Evolutionary conservation across 805 yeast species (phyloP).

Genomic region (Pichia kluyveri): DNA sequence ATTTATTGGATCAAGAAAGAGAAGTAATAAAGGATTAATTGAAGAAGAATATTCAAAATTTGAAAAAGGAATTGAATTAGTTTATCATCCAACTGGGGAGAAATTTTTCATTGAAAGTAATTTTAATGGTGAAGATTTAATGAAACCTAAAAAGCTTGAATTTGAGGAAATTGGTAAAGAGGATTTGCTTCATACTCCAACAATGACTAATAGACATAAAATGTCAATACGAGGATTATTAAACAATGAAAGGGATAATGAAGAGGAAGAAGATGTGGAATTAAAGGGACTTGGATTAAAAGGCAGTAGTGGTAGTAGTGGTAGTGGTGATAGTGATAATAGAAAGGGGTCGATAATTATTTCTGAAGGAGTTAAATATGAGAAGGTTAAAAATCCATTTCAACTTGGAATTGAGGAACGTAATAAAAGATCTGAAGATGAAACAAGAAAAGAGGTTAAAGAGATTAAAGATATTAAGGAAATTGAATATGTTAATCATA

Average conservation of each 20-base stretch:
- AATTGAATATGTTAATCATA: conserved; percentile 17
- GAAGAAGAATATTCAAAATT: conserved; percentile 16
- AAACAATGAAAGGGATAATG: background rate
- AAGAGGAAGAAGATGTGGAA: conserved; percentile 6
- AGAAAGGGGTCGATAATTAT: no score
- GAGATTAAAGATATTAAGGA: conserved; percentile 2
- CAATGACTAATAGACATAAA: background rate
- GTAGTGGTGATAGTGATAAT: no score
- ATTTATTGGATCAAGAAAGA: conserved; percentile 9
- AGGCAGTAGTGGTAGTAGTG: no score
- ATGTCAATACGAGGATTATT: conserved; percentile 4
- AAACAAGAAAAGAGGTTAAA: background rate
- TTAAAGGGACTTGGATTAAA: no score
- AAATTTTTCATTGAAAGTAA: conserved; percentile 23
- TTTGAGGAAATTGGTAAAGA: conserved; percentile 13
- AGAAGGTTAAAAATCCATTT: conserved; percentile 20
- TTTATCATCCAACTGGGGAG: conserved; percentile 35
- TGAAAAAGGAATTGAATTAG: conserved; percentile 30
- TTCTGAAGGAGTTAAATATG: conserved; percentile 7
- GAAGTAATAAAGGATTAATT: background rate
- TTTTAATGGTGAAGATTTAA: conserved; percentile 20
- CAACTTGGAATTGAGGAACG: background rate
- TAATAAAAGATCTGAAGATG: background rate
- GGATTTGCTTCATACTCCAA: background rate
- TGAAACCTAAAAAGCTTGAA: conserved; percentile 31